Conservation (phyloP, 352 stramenopile genomes). For the Pythium folliculosum region DNA sequence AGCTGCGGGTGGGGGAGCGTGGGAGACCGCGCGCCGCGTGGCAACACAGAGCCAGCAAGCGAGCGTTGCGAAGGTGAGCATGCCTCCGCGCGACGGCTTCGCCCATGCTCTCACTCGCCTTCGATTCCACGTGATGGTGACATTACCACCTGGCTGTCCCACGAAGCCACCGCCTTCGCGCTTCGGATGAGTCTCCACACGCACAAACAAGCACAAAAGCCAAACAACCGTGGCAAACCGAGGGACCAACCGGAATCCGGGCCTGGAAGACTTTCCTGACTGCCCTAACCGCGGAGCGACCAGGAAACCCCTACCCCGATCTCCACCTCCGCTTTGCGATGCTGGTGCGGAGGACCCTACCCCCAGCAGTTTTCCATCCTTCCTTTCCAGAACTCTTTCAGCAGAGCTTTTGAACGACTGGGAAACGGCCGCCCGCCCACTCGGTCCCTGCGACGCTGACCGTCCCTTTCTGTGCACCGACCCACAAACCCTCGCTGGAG, state of each 20-base stretch:
- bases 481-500: conserved; percentile 5
- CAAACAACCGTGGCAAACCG: too few species aligned
- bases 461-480: conserved; percentile 21
- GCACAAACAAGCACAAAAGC: not conserved
- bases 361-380: conserved; percentile 19
- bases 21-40: conserved; percentile 5
- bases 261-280: conserved; percentile 3
- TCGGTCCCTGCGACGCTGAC: conserved; percentile 1
- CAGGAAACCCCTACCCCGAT: conserved; percentile 13
- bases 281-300: conserved; percentile 19
- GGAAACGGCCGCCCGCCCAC: conserved; percentile 1
- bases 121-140: conserved; percentile 11
- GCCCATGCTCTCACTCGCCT: not conserved
- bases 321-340: conserved; percentile 8
- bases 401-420: conserved; percentile 1
- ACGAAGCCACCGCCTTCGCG: conserved; percentile 1
- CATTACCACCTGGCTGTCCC: conserved; percentile 19
- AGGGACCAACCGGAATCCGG: not conserved
- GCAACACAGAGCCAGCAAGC: conserved; percentile 20
- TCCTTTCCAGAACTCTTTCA: conserved; percentile 13
- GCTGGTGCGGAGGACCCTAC: not conserved
- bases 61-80: not conserved
- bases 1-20: conserved; percentile 2
- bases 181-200: conserved; percentile 6
- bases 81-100: not conserved